Evolutionary conservation across 495 filamentous ascomycete species (phyloP).

Genomic region (Trichoderma reesei): DNA sequence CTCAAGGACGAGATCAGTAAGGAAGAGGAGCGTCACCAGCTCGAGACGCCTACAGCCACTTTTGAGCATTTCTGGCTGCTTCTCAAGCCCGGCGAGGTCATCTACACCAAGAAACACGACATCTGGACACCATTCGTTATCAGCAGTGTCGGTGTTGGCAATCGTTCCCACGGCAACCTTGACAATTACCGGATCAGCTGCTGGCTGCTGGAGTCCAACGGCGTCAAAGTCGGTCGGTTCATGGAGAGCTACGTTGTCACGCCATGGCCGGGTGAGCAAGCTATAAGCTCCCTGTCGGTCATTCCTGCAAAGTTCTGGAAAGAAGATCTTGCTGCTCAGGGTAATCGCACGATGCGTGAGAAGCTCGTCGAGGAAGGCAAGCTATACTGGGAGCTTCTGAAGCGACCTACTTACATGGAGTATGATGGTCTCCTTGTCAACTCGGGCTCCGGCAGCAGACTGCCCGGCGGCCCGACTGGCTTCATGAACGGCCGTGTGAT

Average conservation of each 20-base stretch:
- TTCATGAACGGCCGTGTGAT: slow-evolving; percentile 29
- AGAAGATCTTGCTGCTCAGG: slow-evolving; percentile 15
- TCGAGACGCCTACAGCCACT: slow-evolving; percentile 21
- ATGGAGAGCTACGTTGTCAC: slow-evolving; percentile 21
- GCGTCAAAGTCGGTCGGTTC: slow-evolving; percentile 19
- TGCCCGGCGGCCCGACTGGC: slow-evolving; percentile 11
- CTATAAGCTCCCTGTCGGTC: slow-evolving; percentile 22
- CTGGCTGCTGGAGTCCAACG: slow-evolving; percentile 26
- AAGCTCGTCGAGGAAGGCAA: slow-evolving; percentile 25
- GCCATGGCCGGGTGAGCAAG: slow-evolving; percentile 26
- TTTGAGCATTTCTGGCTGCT: slow-evolving; percentile 29
- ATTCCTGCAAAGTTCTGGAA: slow-evolving; percentile 27
- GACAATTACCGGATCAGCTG: slow-evolving; percentile 19
- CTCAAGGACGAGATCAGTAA: slow-evolving; percentile 21
- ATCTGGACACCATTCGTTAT: slow-evolving; percentile 25
- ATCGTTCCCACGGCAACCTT: background rate
- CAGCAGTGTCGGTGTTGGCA: slow-evolving; percentile 14
- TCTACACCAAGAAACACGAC: slow-evolving; percentile 24
- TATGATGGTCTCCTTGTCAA: slow-evolving; percentile 25
- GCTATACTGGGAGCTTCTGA: slow-evolving; percentile 29
- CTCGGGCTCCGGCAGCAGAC: slow-evolving; percentile 11
- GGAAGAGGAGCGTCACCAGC: slow-evolving; percentile 21
- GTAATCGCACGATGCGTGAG: slow-evolving; percentile 15
- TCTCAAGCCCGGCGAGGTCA: slow-evolving; percentile 27
- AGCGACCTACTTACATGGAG: slow-evolving; percentile 26